Evolutionary conservation across 108 stramenopile genomes (phyloP), one percentile per base, ranked within the genome.

Genomic region (Asterionellopsis glacialis): DNA sequence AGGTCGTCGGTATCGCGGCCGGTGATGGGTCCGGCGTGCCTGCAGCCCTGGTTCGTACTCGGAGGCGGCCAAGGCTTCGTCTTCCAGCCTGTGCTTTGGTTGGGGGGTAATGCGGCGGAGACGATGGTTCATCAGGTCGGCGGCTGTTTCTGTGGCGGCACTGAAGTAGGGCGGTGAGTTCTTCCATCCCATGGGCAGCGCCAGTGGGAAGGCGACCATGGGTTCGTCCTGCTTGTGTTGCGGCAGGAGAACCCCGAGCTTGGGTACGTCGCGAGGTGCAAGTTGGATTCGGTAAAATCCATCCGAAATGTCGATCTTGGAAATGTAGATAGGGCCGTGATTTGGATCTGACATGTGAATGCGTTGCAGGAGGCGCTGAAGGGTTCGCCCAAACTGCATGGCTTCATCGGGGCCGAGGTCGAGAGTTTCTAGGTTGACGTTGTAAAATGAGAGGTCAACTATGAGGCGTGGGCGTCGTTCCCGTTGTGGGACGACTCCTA

Each of bases 401-500:
- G 59, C 59, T 9, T 43, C 59, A 4, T 15, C 4, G 24, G 52
- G 52, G 52, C 9, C 52, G 4, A 26, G 5, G 6, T 23, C 9
- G 15, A 6, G 6, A 15, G 52, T 54, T 9, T 27, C 52, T 22
- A 5, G 24, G 25, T 80, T 80, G 27, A 68, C 63, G 41, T 40
- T 61, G n/a, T 24, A 68, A 38, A 47, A 72, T 13, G 54, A 59
- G 62, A 54, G 64, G 55, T 76, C 69, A 14, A 61, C 59, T 26
- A 76, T 70, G 43, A 43, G 38, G 15, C 69, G 51, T 33, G 64
- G 65, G 0, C 73, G 68, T 15, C 68, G 63, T 26, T 63, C 61
- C 41, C 48, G 64, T 45, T 74, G 73, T 0, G 73, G 73, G 0
- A 75, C 69, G 7, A 61, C 60, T 19, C 74, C 74, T 11, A 69